These are phyloP conservation scores for Globisporangium nodosum DNA, from an alignment of 352 stramenopile genomes.

Conservation along the genomic window DNA sequence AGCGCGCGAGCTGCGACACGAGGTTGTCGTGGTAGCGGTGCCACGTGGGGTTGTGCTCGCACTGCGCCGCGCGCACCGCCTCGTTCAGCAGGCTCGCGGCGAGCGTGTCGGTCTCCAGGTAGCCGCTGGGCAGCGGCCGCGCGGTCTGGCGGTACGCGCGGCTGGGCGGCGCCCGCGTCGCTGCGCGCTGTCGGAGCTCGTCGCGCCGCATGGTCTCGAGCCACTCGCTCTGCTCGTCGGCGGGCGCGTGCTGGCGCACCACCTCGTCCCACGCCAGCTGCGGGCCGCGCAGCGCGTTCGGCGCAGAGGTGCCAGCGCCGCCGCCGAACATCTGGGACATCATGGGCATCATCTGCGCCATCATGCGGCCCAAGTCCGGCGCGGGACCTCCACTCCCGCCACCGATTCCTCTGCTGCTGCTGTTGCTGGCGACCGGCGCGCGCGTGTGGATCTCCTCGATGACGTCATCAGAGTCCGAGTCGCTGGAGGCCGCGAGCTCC, in stretches of 20 bases:
- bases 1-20: conserved; percentile 42
- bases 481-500: conserved; percentile 43
- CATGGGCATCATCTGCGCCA: conserved; percentile 87
- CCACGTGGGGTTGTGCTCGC: conserved; percentile 56
- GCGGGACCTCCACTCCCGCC: conserved; percentile 5
- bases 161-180: conserved; percentile 39
- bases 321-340: conserved; percentile 78
- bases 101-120: conserved; percentile 57
- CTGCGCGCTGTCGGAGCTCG: conserved; percentile 31
- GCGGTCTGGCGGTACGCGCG: conserved; percentile 51
- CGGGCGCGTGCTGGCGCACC: conserved; percentile 51
- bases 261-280: conserved; percentile 58
- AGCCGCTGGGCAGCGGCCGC: conserved; percentile 50
- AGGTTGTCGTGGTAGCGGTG: conserved; percentile 43
- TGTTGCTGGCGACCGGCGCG: conserved; percentile 10
- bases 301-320: conserved; percentile 10
- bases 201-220: conserved; percentile 60
- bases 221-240: conserved; percentile 54
- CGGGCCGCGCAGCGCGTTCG: conserved; percentile 19
- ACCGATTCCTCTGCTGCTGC: too few relatives aligned
- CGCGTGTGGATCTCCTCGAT: conserved; percentile 20
- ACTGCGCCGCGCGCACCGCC: conserved; percentile 47
- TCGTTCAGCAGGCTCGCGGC: conserved; percentile 58
- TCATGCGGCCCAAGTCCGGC: conserved; percentile 76
- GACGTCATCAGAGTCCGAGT: conserved; percentile 9